phyloP scores from a whole-genome alignment of 768 basidiomycete genomes.

The Naganishia vaughanmartiniae region DNA sequence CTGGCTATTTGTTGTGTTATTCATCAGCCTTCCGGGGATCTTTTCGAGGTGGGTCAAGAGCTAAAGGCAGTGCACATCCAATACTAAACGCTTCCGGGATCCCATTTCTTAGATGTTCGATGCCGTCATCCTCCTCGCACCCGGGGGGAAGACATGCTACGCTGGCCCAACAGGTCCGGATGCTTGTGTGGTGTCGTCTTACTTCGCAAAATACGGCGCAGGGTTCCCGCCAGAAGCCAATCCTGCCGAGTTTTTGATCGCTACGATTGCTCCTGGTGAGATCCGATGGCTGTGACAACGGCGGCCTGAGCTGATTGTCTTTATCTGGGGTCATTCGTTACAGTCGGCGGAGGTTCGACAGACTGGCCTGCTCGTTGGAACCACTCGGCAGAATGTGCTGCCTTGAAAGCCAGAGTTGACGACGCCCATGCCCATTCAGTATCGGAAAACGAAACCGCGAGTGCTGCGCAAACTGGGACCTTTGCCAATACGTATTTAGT shows the following conservation, averaged over 20 bases:
- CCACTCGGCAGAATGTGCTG: too few relatives aligned
- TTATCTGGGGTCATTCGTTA: too few relatives aligned
- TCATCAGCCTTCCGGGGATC: conserved; percentile 58
- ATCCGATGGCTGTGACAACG: conserved; percentile 57
- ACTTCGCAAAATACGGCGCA: conserved; percentile 25
- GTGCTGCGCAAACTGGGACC: too few relatives aligned
- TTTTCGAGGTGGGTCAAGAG: conserved; percentile 55
- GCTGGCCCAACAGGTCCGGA: conserved; percentile 14
- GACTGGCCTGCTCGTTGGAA: too few relatives aligned
- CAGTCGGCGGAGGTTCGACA: too few relatives aligned
- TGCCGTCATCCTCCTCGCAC: conserved; percentile 66
- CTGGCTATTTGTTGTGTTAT: conserved; percentile 84
- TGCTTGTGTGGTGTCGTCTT: conserved; percentile 1
- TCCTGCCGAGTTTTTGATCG: conserved; percentile 64
- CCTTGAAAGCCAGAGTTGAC: too few relatives aligned
- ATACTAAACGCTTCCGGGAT: too few relatives aligned
- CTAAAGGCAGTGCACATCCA: too few relatives aligned
- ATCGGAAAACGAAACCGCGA: too few relatives aligned
- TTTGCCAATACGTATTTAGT: too few relatives aligned
- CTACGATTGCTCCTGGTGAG: conserved; percentile 59
- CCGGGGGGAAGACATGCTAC: conserved; percentile 63
- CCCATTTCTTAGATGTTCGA: conserved; percentile 63
- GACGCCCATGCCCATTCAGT: too few relatives aligned
- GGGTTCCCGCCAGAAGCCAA: conserved; percentile 61
- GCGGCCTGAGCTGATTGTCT: conserved; percentile 79